Conservation (phyloP, 805 yeast species). For the Candida sithepensis region DNA sequence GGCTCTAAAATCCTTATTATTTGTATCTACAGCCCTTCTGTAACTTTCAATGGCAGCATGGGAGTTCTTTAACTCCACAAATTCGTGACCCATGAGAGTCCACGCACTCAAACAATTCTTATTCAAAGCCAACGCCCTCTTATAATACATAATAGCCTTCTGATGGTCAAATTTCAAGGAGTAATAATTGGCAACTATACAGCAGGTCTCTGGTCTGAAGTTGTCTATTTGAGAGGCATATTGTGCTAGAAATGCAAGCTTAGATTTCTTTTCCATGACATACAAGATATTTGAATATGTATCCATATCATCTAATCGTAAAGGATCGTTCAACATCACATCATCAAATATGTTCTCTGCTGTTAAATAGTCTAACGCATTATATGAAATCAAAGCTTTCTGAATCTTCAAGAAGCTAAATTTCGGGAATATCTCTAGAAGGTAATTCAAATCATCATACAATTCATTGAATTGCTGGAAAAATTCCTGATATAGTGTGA, state of each 20-base stretch:
- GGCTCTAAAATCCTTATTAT: constrained; percentile 85
- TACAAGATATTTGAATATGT: constrained; percentile 91
- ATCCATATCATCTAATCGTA: constrained; percentile 86
- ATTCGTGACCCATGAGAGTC: constrained; percentile 99
- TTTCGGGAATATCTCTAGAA: constrained; percentile 60
- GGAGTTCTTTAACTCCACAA: constrained; percentile 90
- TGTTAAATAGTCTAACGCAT: constrained; percentile 76
- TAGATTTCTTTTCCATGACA: constrained; percentile 86
- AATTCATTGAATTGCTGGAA: constrained; percentile 60
- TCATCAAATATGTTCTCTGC: constrained; percentile 80
- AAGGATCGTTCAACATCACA: constrained; percentile 70
- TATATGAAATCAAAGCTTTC: constrained; percentile 76
- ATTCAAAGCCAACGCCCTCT: constrained; percentile 80
- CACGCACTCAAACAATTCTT: constrained; percentile 84
- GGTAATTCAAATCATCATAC: constrained; percentile 43
- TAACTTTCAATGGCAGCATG: constrained; percentile 98
- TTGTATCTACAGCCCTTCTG: constrained; percentile 87
- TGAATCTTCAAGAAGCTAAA: constrained; percentile 76
- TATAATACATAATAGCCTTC: constrained; percentile 88
- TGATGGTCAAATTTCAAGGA: constrained; percentile 91
- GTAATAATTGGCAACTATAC: constrained; percentile 90
- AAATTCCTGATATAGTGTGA: constrained; percentile 72
- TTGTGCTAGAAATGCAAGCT: constrained; percentile 83
- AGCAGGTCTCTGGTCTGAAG: constrained; percentile 91
- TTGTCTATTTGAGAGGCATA: constrained; percentile 77